Base-by-base conservation (phyloP, 306 rosid genomes). In the Gastrolobium bilobum region DNA sequence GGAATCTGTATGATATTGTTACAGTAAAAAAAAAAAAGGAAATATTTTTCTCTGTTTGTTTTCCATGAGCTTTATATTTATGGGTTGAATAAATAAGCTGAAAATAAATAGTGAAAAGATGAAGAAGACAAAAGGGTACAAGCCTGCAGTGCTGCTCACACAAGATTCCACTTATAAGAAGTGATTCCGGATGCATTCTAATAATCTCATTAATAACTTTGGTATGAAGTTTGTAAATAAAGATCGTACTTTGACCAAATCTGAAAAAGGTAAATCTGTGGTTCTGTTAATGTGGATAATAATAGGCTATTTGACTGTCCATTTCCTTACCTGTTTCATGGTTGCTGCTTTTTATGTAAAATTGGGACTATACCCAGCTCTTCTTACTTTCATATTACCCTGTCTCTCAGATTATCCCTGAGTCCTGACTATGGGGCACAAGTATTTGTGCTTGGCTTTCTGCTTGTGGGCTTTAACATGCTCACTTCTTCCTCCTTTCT, bases 401-500 rank as follows among this genome's bases (percentile, higher is more conserved):
- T 71, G 75, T 56, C 71, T 80, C n/a, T 57, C 85, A 90, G 91
- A 71, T 34, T 60, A 66, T 48, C 75, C 54, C 74, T 34, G 33
- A 85, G 38, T 57, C 54, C 74, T 34, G 33, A 85, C 43, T 52
- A 93, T 93, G 98, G 82, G 84, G 88, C 51, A 35, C 79, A 88
- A 77, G 68, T 50, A 82, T 88, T 66, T 90, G 65, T 74, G 69
- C 81, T 74, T 80, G 79, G 71, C 82, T 67, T 78, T 83, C 80
- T 89, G 80, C 78, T 71, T 88, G 48, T 93, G 93, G 97, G 88
- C 86, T 68, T 64, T 91, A 53, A 81, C 80, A 73, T 82, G 89
- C 79, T 83, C 88, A 2, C 87, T 88, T 64, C 84, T 91, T 81
- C 91, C 90, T 75, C 68, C 78, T 52, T 90, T 81, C 71, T 91